Evolutionary conservation across 495 filamentous ascomycete species (phyloP), one percentile per base, ranked within the genome.

Genomic region (Penicillium ochrochloron): DNA sequence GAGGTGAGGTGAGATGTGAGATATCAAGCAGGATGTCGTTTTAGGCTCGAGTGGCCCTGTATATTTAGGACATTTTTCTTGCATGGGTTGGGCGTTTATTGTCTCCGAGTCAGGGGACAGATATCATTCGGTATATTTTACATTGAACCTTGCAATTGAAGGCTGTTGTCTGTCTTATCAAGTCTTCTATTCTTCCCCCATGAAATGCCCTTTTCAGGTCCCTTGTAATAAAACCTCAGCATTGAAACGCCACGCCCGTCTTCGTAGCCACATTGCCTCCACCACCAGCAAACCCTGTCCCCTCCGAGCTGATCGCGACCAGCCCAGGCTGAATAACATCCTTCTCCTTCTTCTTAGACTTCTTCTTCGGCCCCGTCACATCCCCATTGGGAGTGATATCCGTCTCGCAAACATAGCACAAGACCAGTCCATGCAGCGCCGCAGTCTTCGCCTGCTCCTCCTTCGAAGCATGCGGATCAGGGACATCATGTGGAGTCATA

Each of bases 231-330:
- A 2, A 7, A 15, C 17, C 23, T 82, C 68, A 97, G 73, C 91
- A 95, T 71, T 95, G 92, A 77, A 97, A 99, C 0, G 90, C 90
- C 8, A 96, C 88, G 0, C 90, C 90, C 29, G 80, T 76, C 76
- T 88, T 96, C 76, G 90, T 90, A 21, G 92, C 93, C 68, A 90
- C 85, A 71, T 90, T 97, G 35, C 86, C 85, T 6, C 95, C 95
- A 17, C 91, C 88, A 1, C 90, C 89, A 3, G 95, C 93, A 79
- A 96, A 99, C 2, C 95, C 95, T 0, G 95, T 99, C 0, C 95
- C 95, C 66, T 97, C 94, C 31, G 89, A 90, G 64, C 86, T 88
- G 51, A 99, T 85, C 73, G 92, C 88, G 11, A 98, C 92, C 33
- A 97, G 64, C 2, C 95, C 94, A 0, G 92, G 88, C 66, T 80